Evolutionary conservation across 1,139 yeast genomes (phyloP).

Genomic region (Suhomyces panamericanus): DNA sequence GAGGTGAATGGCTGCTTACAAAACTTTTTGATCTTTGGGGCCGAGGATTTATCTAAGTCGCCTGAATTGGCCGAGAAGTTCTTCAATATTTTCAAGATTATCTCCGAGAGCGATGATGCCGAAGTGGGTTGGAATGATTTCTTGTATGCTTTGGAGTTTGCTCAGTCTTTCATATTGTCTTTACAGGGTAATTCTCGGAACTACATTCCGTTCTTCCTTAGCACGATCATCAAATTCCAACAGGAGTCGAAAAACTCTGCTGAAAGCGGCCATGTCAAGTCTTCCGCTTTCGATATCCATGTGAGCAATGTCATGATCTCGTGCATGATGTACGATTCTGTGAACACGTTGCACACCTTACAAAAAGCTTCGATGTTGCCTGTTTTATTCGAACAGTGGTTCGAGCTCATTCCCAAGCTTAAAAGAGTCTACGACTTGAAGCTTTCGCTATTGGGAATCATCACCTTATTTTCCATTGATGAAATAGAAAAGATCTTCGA

Average conservation of each 20-base stretch:
- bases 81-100: slow-evolving; percentile 39
- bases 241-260: slow-evolving; percentile 13
- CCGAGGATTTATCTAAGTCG: slow-evolving; percentile 42
- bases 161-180: slow-evolving; percentile 55
- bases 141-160: slow-evolving; percentile 50
- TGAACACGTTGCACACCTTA: slow-evolving; percentile 53
- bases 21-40: slow-evolving; percentile 76
- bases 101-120: slow-evolving; percentile 30
- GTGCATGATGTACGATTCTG: slow-evolving; percentile 62
- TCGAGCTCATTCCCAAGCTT: slow-evolving; percentile 54
- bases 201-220: slow-evolving; percentile 43
- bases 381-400: slow-evolving; percentile 68
- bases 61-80: slow-evolving; percentile 25
- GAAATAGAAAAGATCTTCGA: slow-evolving; percentile 23
- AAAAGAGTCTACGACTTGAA: slow-evolving; percentile 83
- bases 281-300: slow-evolving; percentile 51
- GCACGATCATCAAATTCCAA: slow-evolving; percentile 25
- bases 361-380: slow-evolving; percentile 46
- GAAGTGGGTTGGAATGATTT: slow-evolving; percentile 51
- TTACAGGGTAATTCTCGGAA: slow-evolving; percentile 42
- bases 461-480: slow-evolving; percentile 47
- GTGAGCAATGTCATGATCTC: slow-evolving; percentile 68
- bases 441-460: slow-evolving; percentile 65
- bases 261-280: slow-evolving; percentile 22
- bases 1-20: slow-evolving; percentile 76